Base-by-base conservation (phyloP, 495 filamentous ascomycete genomes). In the Cairneyella variabilis region DNA sequence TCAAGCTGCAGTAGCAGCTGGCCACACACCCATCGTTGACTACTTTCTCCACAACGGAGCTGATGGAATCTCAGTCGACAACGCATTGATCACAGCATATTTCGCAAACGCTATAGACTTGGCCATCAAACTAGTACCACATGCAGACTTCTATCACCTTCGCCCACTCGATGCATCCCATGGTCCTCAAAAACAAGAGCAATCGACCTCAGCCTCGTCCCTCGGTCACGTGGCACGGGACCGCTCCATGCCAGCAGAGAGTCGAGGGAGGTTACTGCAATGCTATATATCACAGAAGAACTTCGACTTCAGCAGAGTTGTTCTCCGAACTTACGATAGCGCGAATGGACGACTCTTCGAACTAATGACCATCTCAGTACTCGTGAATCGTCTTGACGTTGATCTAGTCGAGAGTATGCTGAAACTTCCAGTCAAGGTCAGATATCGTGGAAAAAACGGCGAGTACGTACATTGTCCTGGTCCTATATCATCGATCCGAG, bases 71-170 rank as follows among this genome's bases (percentile, higher is more conserved):
- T 34, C 45, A 0, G n/a, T 32, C 3, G 45, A 30, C 26, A 34
- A 30, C 20, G 45, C 45, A 10, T 9, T 48, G 12, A n/a, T 34
- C 12, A 34, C 45, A 3, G 28, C 27, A 11, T 34, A 25, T 28
- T 34, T 34, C 18, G 16, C 14, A 6, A 18, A 36, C 26, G 16
- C 26, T 18, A 32, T 32, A 3, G 27, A 32, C 16, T n/a, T 48
- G 18, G 45, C 45, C 9, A 36, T 34, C n/a, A 48, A 36, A 32
- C 28, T 48, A 4, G 45, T 32, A 18, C 45, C 45, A 16, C 45
- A 18, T 10, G 45, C 45, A 17, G 28, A 48, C 28, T 16, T 48
- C 5, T 34, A 48, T 18, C 26, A 48, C 26, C 26, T 48, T 8
- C 28, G 45, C 21, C 26, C 26, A 21, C 6, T 36, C 45, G 6